A percentile compares a stretch with the other conserved stretches of the same genome.
These are phyloP conservation scores for Alternaria sp. DNA, from an alignment of 2,329 filamentous ascomycete genomes.

Conservation along the genomic window DNA sequence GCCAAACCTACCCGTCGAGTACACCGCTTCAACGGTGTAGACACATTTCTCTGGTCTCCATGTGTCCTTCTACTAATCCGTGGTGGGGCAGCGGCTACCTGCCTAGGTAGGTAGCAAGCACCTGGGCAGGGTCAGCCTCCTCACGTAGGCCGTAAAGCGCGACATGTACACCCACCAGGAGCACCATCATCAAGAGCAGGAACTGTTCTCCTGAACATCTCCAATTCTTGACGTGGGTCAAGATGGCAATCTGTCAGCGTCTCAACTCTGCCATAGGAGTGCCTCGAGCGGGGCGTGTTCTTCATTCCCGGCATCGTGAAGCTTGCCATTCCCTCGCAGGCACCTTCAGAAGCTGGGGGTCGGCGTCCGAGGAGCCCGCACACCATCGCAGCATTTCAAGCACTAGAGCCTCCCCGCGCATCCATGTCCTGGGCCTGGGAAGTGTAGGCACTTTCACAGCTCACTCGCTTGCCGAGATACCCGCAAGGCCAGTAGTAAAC, in stretches of 20 bases:
- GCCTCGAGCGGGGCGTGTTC: neutral
- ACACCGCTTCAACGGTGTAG: neutral
- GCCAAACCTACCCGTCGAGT: neutral
- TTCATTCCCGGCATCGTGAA: neutral
- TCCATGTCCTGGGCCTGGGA: constrained; percentile 13
- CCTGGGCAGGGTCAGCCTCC: neutral
- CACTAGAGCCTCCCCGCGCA: neutral
- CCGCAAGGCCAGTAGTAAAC: neutral
- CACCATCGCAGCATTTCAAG: neutral
- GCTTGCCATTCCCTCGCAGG: neutral
- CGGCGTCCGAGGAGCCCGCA: neutral
- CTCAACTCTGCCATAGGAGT: neutral
- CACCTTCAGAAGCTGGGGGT: neutral
- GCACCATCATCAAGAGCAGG: neutral
- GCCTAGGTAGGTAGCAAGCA: neutral
- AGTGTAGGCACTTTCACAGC: constrained; percentile 4
- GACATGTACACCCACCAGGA: neutral
- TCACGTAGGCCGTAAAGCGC: neutral
- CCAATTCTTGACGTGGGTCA: neutral
- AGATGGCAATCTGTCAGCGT: neutral
- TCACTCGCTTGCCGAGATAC: constrained; percentile 11
- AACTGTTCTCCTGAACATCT: neutral
- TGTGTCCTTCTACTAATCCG: neutral
- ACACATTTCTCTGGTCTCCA: neutral
- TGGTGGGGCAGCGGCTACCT: neutral